Conservation (phyloP, 1,284 basidiomycete genomes). For the Tilletia caries region DNA sequence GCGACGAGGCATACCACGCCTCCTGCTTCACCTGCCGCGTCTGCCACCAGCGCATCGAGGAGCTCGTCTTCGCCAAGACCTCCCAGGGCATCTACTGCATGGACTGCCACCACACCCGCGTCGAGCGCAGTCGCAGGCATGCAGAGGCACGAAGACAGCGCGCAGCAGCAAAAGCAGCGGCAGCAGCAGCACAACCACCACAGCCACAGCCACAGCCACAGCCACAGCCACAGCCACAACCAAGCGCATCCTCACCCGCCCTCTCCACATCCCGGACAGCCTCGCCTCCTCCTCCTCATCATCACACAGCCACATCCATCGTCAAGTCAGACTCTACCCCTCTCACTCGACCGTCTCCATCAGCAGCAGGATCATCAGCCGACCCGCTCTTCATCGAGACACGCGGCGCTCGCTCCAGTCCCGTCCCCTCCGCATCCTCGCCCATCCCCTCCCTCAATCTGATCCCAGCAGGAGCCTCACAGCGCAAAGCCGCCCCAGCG, state of each 20-base stretch:
- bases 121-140: slow-evolving; percentile 82
- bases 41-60: slow-evolving; percentile 89
- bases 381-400: neutral
- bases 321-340: neutral
- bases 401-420: neutral
- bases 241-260: neutral
- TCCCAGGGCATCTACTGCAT: slow-evolving; percentile 98
- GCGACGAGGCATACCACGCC: slow-evolving; percentile 96
- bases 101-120: slow-evolving; percentile 93
- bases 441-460: neutral
- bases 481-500: neutral
- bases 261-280: too few species aligned
- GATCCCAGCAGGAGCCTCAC: neutral
- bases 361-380: neutral
- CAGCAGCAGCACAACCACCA: neutral
- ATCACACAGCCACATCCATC: neutral
- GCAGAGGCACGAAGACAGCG: slow-evolving; percentile 64
- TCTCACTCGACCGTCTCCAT: neutral
- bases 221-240: neutral
- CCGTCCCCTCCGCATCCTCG: neutral
- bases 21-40: slow-evolving; percentile 97
- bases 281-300: neutral
- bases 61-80: slow-evolving; percentile 97
- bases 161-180: slow-evolving; percentile 15
- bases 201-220: neutral